These are phyloP conservation scores for Aspergillus affinis DNA, from an alignment of 495 filamentous ascomycete genomes.

Conservation along the genomic window DNA sequence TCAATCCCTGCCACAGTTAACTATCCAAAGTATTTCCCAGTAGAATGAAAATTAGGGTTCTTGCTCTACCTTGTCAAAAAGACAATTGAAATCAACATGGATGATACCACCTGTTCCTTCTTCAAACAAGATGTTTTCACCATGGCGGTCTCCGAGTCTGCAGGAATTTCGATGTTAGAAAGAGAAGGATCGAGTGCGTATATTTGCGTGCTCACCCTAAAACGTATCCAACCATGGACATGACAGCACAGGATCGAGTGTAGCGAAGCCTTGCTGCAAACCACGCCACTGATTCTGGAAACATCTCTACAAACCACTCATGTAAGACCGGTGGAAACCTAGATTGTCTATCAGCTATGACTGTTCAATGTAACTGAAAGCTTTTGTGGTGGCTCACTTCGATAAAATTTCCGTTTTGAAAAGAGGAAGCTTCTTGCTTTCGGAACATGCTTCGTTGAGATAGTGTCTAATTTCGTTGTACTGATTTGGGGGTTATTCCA, in stretches of 20 bases:
- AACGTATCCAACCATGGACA: slow-evolving; percentile 96
- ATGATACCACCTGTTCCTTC: slow-evolving; percentile 91
- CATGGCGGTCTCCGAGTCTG: slow-evolving; percentile 91
- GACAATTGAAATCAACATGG: slow-evolving; percentile 99
- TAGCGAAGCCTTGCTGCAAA: slow-evolving; percentile 88
- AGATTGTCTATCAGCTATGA: slow-evolving; percentile 13
- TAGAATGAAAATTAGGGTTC: background rate
- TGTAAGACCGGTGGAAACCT: slow-evolving; percentile 80
- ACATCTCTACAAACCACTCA: slow-evolving; percentile 94
- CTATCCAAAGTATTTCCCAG: background rate
- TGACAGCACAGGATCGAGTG: slow-evolving; percentile 90
- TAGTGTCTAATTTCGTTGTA: slow-evolving; percentile 58
- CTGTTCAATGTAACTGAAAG: background rate
- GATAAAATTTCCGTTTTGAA: slow-evolving; percentile 68
- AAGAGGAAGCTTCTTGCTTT: slow-evolving; percentile 54
- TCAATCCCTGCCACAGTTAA: slow-evolving; percentile 60
- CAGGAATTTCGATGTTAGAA: slow-evolving; percentile 1
- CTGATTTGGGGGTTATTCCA: slow-evolving; percentile 26
- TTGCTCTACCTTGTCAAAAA: slow-evolving; percentile 79
- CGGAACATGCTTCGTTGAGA: slow-evolving; percentile 57
- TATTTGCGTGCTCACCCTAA: slow-evolving; percentile 57
- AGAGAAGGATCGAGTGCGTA: background rate
- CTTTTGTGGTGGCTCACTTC: slow-evolving; percentile 30
- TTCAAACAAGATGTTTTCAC: slow-evolving; percentile 95
- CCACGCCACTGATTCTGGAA: slow-evolving; percentile 89